These are phyloP conservation scores for Rubia balearica DNA, from an alignment of 305 asterid species.

Conservation along the genomic window DNA sequence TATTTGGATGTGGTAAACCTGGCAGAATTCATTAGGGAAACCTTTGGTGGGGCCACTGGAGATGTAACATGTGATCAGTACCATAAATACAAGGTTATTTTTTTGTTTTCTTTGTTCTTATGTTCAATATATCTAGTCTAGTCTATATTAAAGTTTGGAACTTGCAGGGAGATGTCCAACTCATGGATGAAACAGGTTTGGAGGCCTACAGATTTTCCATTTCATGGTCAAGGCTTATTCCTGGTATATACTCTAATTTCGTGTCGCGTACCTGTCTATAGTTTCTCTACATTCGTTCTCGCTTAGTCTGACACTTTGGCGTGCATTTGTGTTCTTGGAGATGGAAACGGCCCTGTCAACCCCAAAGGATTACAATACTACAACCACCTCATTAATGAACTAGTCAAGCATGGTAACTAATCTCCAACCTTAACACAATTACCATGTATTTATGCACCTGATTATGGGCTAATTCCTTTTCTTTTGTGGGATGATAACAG, in stretches of 20 bases:
- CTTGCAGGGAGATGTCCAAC: constrained; percentile 29
- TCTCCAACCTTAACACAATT: neutral
- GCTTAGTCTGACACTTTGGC: neutral
- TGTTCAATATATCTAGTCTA: neutral
- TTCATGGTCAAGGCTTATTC: constrained; percentile 43
- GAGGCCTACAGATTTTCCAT: constrained; percentile 34
- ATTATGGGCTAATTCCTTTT: neutral
- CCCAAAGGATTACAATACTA: constrained; percentile 42
- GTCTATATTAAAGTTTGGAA: neutral
- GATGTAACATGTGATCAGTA: constrained; percentile 50
- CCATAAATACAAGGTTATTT: constrained; percentile 49
- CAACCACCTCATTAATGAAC: constrained; percentile 50
- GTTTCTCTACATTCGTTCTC: neutral
- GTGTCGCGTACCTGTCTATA: neutral
- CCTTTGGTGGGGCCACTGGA: constrained; percentile 32
- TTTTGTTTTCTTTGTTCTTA: no score
- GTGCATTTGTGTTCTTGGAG: constrained; percentile 11
- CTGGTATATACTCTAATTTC: constrained; percentile 30
- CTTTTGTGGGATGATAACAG: constrained; percentile 16
- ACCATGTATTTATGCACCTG: neutral
- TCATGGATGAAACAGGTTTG: constrained; percentile 23
- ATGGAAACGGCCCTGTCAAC: constrained; percentile 37
- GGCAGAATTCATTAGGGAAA: constrained; percentile 19
- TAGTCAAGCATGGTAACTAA: constrained; percentile 35
- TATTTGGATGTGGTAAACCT: neutral